Conservation (phyloP, 2,329 filamentous ascomycete genomes). For the Teratosphaeria viscida region DNA sequence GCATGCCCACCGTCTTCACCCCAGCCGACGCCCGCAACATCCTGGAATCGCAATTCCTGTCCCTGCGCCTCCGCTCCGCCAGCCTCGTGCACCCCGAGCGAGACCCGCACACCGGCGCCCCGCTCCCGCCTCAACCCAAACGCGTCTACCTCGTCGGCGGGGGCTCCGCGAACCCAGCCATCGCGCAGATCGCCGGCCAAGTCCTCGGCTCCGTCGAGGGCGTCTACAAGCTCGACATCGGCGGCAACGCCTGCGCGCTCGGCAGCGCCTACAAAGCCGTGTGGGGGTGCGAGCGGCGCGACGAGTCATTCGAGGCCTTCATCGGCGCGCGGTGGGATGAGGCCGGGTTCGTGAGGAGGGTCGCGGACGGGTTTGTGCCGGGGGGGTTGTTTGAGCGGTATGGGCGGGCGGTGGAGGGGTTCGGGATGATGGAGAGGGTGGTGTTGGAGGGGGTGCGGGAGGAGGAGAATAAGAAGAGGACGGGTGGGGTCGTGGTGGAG, state of each 20-base stretch:
- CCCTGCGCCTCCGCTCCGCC: constrained; percentile 73
- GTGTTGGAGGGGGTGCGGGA: constrained; percentile 39
- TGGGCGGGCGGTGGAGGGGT: constrained; percentile 63
- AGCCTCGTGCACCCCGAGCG: constrained; percentile 50
- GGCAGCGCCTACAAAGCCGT: constrained; percentile 94
- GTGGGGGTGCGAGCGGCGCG: constrained; percentile 68
- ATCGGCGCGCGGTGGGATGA: constrained; percentile 79
- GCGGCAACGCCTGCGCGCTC: constrained; percentile 87
- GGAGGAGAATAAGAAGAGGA: constrained; percentile 6
- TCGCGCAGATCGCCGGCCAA: constrained; percentile 73
- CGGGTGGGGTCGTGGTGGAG: constrained; percentile 6
- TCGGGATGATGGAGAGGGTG: constrained; percentile 62
- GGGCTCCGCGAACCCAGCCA: constrained; percentile 79
- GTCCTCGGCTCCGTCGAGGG: constrained; percentile 83
- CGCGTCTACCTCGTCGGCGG: constrained; percentile 92
- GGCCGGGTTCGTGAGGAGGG: constrained; percentile 68
- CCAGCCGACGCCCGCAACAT: constrained; percentile 68
- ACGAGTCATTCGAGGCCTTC: constrained; percentile 70
- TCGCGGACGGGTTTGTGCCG: constrained; percentile 69
- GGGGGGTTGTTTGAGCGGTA: constrained; percentile 63
- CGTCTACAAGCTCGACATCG: constrained; percentile 86
- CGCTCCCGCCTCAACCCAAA: constrained; percentile 70
- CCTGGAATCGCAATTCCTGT: constrained; percentile 89
- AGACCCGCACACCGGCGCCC: constrained; percentile 34
- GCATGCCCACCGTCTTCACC: constrained; percentile 35